phyloP scores from a whole-genome alignment of 305 asterid species.

The Fraxinus sp. region DNA sequence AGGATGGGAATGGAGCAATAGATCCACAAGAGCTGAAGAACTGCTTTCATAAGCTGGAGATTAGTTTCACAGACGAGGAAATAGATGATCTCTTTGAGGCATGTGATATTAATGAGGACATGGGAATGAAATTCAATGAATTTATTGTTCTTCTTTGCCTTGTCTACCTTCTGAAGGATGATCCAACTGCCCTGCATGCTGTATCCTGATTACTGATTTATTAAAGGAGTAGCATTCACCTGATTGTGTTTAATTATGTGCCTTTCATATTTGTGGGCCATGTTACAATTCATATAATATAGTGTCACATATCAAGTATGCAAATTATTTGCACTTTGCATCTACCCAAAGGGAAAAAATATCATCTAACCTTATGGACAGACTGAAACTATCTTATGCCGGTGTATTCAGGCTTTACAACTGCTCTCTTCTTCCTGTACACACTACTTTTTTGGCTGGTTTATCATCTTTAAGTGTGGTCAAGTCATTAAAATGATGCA shows the following conservation, averaged over 20 bases:
- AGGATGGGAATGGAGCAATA: conserved; percentile 67
- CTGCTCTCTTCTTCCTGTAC: neutral
- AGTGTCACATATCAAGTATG: neutral
- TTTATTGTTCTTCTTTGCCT: conserved; percentile 88
- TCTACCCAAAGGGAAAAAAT: neutral
- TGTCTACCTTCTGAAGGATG: conserved; percentile 75
- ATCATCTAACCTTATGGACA: neutral
- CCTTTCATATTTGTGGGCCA: neutral
- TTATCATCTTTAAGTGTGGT: neutral
- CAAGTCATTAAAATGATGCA: neutral
- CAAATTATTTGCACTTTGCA: neutral
- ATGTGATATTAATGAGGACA: conserved; percentile 75
- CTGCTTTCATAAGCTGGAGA: conserved; percentile 65
- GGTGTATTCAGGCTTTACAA: neutral
- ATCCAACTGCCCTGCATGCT: conserved; percentile 39
- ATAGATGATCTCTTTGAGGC: conserved; percentile 65
- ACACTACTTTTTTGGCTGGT: neutral
- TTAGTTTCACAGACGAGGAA: conserved; percentile 67
- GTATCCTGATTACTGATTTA: conserved; percentile 43
- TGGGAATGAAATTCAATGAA: conserved; percentile 70
- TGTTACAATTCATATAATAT: neutral
- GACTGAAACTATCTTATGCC: neutral
- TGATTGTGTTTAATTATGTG: neutral
- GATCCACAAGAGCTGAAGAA: conserved; percentile 73
- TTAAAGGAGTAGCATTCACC: neutral